Evolutionary conservation across 2,329 filamentous ascomycete species (phyloP), one percentile per base, ranked within the genome.

Genomic region (Penicillium vulpinum): DNA sequence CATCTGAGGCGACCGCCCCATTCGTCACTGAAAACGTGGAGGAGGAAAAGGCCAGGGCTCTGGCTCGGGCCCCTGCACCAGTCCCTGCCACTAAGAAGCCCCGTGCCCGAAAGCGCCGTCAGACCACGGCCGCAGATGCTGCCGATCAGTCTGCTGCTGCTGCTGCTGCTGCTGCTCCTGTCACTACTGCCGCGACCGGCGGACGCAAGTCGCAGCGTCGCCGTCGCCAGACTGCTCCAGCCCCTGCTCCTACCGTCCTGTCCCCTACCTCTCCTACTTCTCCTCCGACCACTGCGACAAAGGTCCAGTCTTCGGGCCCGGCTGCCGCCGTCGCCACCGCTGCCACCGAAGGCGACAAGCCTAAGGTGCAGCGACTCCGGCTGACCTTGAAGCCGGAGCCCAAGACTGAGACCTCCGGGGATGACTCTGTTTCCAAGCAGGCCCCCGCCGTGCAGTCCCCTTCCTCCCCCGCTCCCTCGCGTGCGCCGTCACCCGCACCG

Each of bases 351-450:
- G 35, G 16, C 16, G 38, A 54, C 2, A 47, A 57, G n/a, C 46
- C 54, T 21, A 52, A 54, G 43, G 51, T 62, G 10, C 59, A 60
- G 57, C 59, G 59, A 16, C 45, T 62, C 8, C 51, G 48, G 18
- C 33, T 62, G 26, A 62, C 58, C 33, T 52, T 63, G 16, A 62
- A 62, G 49, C 61, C 61, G 13, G 57, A 33, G 16, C 24, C 46
- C 16, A 40, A 53, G 44, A 39, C 48, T 24, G 57, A 54, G 18
- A 38, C 47, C 15, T 29, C 41, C 16, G 45, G 41, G 35, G 33
- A 24, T 33, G 11, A 31, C 31, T 38, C 53, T 16, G 24, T n/a
- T 31, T 35, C 44, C 29, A 21, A 28, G 15, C 35, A 53, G 11
- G 41, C 28, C 38, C 31, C 18, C 15, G 47, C 47, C 39, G 26